A percentile compares a stretch with the other conserved stretches of the same genome.
Evolutionary conservation across 2,329 filamentous ascomycete species (phyloP).

Genomic region (Calcarisporium arbuscula): DNA sequence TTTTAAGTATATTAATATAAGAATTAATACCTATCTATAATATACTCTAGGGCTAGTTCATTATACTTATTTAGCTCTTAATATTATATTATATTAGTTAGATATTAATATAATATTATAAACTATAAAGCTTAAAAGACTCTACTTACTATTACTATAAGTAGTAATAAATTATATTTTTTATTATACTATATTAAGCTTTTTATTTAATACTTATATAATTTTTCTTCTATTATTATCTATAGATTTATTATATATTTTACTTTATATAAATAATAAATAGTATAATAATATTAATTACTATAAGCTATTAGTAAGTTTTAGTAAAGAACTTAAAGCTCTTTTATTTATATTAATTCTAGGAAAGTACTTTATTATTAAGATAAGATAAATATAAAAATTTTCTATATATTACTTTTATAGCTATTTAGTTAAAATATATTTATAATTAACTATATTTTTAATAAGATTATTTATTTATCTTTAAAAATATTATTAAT

Average conservation of each 20-base stretch:
- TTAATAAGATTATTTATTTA: not conserved
- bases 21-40: not conserved
- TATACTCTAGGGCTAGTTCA: too few relatives aligned
- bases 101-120: not conserved
- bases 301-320: not conserved
- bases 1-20: constrained; percentile 1
- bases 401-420: not conserved
- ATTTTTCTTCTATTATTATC: not conserved
- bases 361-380: not conserved
- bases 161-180: not conserved
- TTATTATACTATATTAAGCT: too few relatives aligned
- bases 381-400: constrained; percentile 3
- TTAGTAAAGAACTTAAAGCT: not conserved
- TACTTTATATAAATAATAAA: constrained; percentile 2
- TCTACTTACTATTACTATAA: too few relatives aligned
- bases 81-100: not conserved
- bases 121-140: too few relatives aligned
- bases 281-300: constrained; percentile 4
- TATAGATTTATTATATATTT: constrained; percentile 3
- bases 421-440: constrained; percentile 1
- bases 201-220: not conserved
- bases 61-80: not conserved
- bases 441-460: constrained; percentile 2
- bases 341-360: not conserved
- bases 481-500: constrained; percentile 1